Conservation (phyloP, 441 rosid species). For the Erodium chrysanthum region DNA sequence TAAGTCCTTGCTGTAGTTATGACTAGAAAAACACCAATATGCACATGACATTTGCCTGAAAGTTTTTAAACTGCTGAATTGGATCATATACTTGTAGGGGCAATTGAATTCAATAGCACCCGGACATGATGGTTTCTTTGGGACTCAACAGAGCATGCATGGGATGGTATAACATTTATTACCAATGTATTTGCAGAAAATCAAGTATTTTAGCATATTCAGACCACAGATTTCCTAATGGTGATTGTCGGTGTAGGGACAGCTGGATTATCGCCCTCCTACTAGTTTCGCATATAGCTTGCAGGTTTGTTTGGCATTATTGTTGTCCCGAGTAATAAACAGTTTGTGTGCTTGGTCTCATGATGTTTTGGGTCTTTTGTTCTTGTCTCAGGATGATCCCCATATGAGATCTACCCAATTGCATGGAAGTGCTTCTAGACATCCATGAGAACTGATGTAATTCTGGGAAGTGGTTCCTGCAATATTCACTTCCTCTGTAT, state of each 20-base stretch:
- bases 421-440: constrained; percentile 49
- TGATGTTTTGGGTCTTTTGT: constrained; percentile 4
- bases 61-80: constrained; percentile 6
- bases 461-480: neutral
- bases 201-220: constrained; percentile 6
- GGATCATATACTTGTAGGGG: constrained; percentile 31
- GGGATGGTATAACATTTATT: constrained; percentile 34
- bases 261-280: constrained; percentile 57
- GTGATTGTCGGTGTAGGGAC: constrained; percentile 33
- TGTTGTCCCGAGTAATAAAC: neutral
- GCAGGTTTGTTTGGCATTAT: constrained; percentile 37
- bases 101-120: constrained; percentile 43
- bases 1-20: constrained; percentile 20
- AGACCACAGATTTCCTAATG: constrained; percentile 11
- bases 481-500: neutral
- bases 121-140: constrained; percentile 37
- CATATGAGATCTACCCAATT: constrained; percentile 51
- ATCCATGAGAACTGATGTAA: constrained; percentile 18
- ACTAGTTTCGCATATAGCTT: constrained; percentile 44
- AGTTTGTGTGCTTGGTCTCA: neutral
- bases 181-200: constrained; percentile 5
- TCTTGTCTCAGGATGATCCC: constrained; percentile 39
- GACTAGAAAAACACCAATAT: neutral
- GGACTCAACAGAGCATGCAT: constrained; percentile 37
- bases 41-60: constrained; percentile 7